Base-by-base conservation (phyloP, 2,329 filamentous ascomycete species). In the Diaporthe sp. region DNA sequence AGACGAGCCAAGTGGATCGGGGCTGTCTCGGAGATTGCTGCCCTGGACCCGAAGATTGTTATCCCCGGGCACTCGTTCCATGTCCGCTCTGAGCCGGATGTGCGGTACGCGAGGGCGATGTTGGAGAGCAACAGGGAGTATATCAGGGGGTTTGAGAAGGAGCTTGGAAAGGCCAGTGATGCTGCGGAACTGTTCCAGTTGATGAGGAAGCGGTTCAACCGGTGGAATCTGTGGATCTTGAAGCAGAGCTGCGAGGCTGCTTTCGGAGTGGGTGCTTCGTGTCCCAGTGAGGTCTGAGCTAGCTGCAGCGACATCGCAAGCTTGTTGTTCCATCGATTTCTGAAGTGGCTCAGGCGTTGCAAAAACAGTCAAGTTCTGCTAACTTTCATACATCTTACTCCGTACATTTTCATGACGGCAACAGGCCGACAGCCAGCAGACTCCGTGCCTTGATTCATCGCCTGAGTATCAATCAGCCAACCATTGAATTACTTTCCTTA, bases 171-270 rank as follows among this genome's bases (percentile, higher is more conserved):
- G 46, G 31, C 46, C 7, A 12, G 46, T 22, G 46, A 28, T 6
- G 6, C 46, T 9, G 19, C 39, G 17, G 69, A 61, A 6, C 12
- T 72, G 25, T 72, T 72, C 31, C 19, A 6, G 42, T 9, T 28
- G 22, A 61, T 72, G 69, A 31, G 51, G 25, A n/a, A 31, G 28
- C 51, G 53, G 3, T 46, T 34, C 42, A 57, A 44, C 28, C 25
- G 53, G 55, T 72, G 69, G 69, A 72, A 72, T 25, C 3, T 72
- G 15, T 72, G 69, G 51, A 72, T 72, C 46, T 53, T 68, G 46
- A 28, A 37, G 15, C 44, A 53, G 46, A 68, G 46, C 65, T 68
- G 46, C 15, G 19, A 68, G 31, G 65, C 46, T 42, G 65, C 46
- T 12, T 68, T 68, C 7, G 31, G 28, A 12, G 22, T 22, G 46